Evolutionary conservation across 2,329 filamentous ascomycete species (phyloP), one percentile per base, ranked within the genome.

Genomic region (Aspergillus spinulosporus): DNA sequence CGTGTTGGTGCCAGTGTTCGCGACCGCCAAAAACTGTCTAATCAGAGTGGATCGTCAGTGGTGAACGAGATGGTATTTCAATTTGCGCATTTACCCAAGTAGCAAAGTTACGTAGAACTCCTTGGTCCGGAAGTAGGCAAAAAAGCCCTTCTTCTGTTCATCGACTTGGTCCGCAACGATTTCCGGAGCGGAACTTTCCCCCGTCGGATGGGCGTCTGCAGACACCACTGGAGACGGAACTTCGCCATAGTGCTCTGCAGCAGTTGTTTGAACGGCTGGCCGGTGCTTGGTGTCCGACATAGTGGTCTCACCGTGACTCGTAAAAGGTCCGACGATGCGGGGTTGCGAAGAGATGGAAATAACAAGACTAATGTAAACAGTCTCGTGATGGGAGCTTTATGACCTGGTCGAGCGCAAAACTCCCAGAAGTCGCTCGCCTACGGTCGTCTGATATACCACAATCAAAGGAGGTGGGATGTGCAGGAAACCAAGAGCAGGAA

Each of bases 1-100:
- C 47, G 94, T 97, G 80, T 95, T 96, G 49, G 92, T 97, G 31
- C 85, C 86, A 1, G 92, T 97, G 75, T 96, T 94, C 78, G 91
- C 92, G 57, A 99, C 84, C 3, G 92, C 86, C 44, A 96, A 85
- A 51, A 92, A 74, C 81, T 97, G 92, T 57, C 84, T 84, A 55
- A 57, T 32, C 62, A 59, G 15, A 1, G 21, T 12, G 40, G 3
- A 3, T 31, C 48, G 66, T 53, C 51, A 26, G 48, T 42, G 52
- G 52, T 42, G 15, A 15, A 14, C 31, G 36, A 34, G n/a, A 28
- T n/a, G 31, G 8, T 50, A 37, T 5, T 21, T 5, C 7, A 1
- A 28, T 47, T 44, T 36, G 37, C 34, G 32, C 2, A 76, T 77
- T 65, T 74, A 86, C 78, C 92, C 92, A 58, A 97, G 77, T 48